A percentile compares a stretch with the other conserved stretches of the same genome.
Conservation (phyloP, 2,329 filamentous ascomycete species). For the Pseudocercospora macadamiae region DNA sequence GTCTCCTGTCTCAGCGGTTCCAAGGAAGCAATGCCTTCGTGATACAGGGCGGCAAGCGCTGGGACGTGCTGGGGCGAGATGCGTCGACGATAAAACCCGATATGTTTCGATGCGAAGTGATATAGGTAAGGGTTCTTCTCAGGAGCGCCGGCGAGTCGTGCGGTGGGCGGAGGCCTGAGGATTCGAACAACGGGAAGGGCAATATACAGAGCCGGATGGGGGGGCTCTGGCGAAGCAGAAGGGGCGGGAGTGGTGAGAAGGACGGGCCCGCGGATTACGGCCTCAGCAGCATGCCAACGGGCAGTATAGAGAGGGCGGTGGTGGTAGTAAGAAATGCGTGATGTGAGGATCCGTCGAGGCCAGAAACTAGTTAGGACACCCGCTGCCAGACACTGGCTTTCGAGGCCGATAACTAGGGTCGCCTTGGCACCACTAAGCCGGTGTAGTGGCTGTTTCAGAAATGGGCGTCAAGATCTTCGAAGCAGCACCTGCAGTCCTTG, state of each 20-base stretch:
- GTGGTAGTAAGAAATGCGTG: neutral
- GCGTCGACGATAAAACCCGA: constrained; percentile 15
- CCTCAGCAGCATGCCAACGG: neutral
- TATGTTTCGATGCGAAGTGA: constrained; percentile 16
- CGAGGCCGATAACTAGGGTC: no score
- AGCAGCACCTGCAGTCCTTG: neutral
- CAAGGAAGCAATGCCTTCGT: constrained; percentile 8
- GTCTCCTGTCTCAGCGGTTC: constrained; percentile 21
- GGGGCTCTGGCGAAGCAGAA: constrained; percentile 18
- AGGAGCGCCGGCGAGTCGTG: constrained; percentile 12
- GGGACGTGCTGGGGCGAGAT: constrained; percentile 5
- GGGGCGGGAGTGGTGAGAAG: constrained; percentile 1
- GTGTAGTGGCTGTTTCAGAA: no score
- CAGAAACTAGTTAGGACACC: constrained; percentile 2
- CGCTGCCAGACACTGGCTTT: no score
- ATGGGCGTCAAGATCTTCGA: no score
- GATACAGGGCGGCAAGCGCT: constrained; percentile 15
- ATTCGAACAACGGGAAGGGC: no score
- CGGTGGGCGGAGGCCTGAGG: neutral
- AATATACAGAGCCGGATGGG: constrained; percentile 16
- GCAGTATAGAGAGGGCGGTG: neutral
- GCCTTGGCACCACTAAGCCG: neutral
- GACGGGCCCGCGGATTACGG: constrained; percentile 2
- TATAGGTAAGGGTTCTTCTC: constrained; percentile 11
- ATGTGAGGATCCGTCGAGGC: neutral